Percentiles rank a stretch among this genome's conserved stretches.
Evolutionary conservation across 306 rosid genomes (phyloP).

Genomic region (Canavalia ensiformis): DNA sequence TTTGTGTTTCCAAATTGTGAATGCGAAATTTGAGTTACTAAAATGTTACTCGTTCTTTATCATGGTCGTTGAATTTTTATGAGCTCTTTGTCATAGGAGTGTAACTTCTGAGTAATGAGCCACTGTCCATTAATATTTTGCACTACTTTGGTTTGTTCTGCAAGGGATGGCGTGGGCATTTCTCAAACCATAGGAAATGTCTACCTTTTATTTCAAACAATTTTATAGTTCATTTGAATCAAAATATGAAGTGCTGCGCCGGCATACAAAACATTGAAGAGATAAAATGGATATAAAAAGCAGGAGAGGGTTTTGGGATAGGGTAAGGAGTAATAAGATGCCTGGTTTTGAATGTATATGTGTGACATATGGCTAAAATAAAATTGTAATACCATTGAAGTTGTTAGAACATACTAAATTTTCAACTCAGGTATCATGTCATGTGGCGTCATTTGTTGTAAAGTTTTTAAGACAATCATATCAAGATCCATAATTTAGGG

Average conservation of each 20-base stretch:
- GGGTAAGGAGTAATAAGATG: neutral
- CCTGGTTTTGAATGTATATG: neutral
- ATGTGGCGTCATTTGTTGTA: neutral
- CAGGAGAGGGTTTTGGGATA: neutral
- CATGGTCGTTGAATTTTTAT: neutral
- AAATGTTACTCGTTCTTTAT: neutral
- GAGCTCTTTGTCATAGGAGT: neutral
- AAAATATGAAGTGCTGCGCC: neutral
- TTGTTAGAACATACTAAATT: neutral
- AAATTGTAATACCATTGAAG: neutral
- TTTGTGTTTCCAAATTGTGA: neutral
- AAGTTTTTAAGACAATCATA: neutral
- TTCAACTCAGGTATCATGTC: conserved; percentile 6
- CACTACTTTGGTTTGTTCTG: neutral
- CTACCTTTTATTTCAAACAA: too few species aligned
- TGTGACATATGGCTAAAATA: neutral
- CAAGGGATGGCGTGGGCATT: neutral
- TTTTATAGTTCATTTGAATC: neutral
- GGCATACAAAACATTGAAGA: too few species aligned
- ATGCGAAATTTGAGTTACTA: conserved; percentile 7
- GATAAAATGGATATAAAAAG: too few species aligned
- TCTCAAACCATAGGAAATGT: neutral
- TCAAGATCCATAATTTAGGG: conserved; percentile 23
- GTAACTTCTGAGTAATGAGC: neutral
- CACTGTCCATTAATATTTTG: neutral